These are phyloP conservation scores for Dactylellina cionopaga DNA, from an alignment of 2,329 filamentous ascomycete genomes.

Conservation along the genomic window DNA sequence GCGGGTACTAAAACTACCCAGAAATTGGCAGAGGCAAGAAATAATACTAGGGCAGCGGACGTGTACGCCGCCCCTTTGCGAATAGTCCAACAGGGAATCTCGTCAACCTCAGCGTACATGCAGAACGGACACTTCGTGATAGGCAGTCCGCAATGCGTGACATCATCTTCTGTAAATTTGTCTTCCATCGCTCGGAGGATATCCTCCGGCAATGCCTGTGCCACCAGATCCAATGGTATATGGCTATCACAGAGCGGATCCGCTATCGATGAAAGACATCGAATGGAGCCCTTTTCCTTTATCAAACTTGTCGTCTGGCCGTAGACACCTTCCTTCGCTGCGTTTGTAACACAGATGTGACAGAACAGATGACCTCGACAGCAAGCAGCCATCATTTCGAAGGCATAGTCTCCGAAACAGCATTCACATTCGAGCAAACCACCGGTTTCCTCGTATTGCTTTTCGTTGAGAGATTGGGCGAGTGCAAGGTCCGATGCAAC, in stretches of 20 bases:
- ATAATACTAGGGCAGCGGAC: constrained; percentile 67
- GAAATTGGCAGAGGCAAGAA: constrained; percentile 59
- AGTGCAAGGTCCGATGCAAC: constrained; percentile 58
- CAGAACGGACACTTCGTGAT: constrained; percentile 90
- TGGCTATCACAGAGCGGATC: constrained; percentile 76
- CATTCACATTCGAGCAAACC: constrained; percentile 76
- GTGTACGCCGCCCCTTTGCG: constrained; percentile 67
- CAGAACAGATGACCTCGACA: constrained; percentile 77
- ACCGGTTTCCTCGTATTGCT: constrained; percentile 63
- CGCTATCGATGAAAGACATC: constrained; percentile 80
- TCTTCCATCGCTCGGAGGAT: constrained; percentile 80
- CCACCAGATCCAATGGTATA: constrained; percentile 75
- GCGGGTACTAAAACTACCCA: constrained; percentile 18
- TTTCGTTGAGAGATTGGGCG: constrained; percentile 64
- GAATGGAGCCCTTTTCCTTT: constrained; percentile 75
- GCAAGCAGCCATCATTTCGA: constrained; percentile 80
- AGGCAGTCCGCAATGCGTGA: constrained; percentile 77
- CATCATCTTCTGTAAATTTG: constrained; percentile 77
- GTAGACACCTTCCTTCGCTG: constrained; percentile 86
- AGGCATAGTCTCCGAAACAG: constrained; percentile 76
- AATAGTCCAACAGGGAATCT: constrained; percentile 70
- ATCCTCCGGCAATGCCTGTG: constrained; percentile 77
- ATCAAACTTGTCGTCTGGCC: constrained; percentile 93
- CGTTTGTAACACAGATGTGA: constrained; percentile 82
- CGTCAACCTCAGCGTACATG: constrained; percentile 87